Conservation (phyloP, 1,139 yeast species). For the Blastobotrys persicus region DNA sequence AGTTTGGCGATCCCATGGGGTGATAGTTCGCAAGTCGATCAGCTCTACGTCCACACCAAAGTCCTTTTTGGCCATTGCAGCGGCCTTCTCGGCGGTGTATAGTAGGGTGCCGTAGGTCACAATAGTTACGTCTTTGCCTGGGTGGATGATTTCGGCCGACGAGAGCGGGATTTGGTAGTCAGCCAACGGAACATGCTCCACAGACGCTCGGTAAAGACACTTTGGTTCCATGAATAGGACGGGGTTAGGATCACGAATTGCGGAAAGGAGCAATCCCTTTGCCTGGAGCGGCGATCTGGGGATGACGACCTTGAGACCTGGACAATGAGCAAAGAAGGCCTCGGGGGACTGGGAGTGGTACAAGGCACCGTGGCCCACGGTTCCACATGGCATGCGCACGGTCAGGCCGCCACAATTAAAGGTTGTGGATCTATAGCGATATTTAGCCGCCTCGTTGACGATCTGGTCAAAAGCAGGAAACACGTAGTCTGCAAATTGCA, state of each 20-base stretch:
- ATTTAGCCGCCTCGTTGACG: conserved; percentile 40
- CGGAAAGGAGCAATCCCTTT: conserved; percentile 36
- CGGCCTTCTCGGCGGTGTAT: conserved; percentile 36
- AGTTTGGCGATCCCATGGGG: conserved; percentile 40
- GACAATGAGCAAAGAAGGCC: conserved; percentile 38
- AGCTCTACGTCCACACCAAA: conserved; percentile 37
- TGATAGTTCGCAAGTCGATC: conserved; percentile 37
- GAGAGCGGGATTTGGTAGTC: conserved; percentile 38
- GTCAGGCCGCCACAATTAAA: conserved; percentile 38
- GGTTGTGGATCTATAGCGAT: conserved; percentile 35
- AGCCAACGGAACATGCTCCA: conserved; percentile 37
- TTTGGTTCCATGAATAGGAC: conserved; percentile 41
- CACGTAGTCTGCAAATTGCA: conserved; percentile 41
- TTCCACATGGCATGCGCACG: conserved; percentile 40
- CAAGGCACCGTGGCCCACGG: conserved; percentile 40
- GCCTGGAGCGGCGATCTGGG: conserved; percentile 41
- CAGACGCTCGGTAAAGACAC: conserved; percentile 36
- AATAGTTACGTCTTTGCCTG: conserved; percentile 36
- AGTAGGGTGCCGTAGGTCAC: conserved; percentile 39
- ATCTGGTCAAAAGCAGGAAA: conserved; percentile 42
- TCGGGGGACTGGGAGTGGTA: conserved; percentile 41
- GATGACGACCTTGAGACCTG: conserved; percentile 38
- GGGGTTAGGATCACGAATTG: conserved; percentile 36
- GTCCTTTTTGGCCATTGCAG: conserved; percentile 32
- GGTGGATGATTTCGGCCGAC: conserved; percentile 35